Evolutionary conservation across 2,329 filamentous ascomycete genomes (phyloP).

Genomic region (Mycosphaerella sp.): DNA sequence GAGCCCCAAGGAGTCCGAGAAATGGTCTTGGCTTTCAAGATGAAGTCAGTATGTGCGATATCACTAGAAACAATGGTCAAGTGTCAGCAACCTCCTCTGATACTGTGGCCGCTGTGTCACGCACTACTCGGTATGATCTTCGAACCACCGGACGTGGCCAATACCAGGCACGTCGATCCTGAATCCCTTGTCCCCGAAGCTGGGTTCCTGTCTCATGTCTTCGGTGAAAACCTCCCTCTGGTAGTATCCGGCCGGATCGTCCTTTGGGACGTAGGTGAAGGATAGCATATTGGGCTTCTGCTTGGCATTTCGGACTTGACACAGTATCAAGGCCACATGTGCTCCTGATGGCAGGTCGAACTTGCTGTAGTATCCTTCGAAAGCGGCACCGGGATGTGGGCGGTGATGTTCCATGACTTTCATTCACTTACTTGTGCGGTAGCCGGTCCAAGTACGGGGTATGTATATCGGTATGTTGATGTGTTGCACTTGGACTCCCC

Average conservation of each 20-base stretch:
- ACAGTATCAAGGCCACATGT: conserved; percentile 44
- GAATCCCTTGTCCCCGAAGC: conserved; percentile 34
- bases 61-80: background rate
- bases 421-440: background rate
- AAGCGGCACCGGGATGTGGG: conserved; percentile 39
- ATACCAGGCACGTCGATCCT: conserved; percentile 38
- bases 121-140: conserved; percentile 35
- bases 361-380: conserved; percentile 49
- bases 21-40: conserved; percentile 38
- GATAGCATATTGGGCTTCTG: conserved; percentile 42
- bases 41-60: conserved; percentile 34
- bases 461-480: background rate
- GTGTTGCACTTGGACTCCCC: too few species aligned
- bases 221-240: conserved; percentile 43
- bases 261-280: conserved; percentile 45
- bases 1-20: conserved; percentile 38
- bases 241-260: conserved; percentile 31
- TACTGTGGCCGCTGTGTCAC: too few species aligned
- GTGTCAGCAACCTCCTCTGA: too few species aligned
- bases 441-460: too few species aligned
- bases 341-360: conserved; percentile 44
- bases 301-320: conserved; percentile 41
- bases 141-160: conserved; percentile 36
- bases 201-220: conserved; percentile 34
- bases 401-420: conserved; percentile 37